phyloP scores from a whole-genome alignment of 2,329 filamentous ascomycete species.

The Nemania abortiva region DNA sequence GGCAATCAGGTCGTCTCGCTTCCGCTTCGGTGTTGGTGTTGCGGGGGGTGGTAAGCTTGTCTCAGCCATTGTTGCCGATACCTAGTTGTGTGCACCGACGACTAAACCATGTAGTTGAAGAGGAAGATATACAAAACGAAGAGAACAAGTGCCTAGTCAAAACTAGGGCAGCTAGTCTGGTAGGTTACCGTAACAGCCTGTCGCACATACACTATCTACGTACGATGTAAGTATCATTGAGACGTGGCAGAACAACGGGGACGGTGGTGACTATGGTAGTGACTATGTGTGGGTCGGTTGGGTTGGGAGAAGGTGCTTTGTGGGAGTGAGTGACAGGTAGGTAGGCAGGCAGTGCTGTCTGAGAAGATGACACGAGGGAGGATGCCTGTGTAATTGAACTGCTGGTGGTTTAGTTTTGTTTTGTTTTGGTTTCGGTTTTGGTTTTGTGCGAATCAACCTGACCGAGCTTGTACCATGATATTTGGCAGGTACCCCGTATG shows the following conservation, averaged over 20 bases:
- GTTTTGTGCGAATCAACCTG: neutral
- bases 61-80: conserved; percentile 40
- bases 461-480: neutral
- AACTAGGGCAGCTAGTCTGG: neutral
- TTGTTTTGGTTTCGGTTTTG: too few relatives aligned
- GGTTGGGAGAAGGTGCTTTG: conserved; percentile 8
- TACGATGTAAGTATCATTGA: conserved; percentile 13
- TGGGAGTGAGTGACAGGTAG: neutral
- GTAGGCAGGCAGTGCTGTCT: neutral
- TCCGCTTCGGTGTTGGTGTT: conserved; percentile 60
- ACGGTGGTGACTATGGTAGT: conserved; percentile 1
- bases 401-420: too few relatives aligned
- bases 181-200: neutral
- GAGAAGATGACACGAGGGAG: neutral
- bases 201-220: too few relatives aligned
- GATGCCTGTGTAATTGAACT: neutral
- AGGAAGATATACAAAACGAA: neutral
- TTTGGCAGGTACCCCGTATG: neutral
- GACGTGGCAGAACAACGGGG: conserved; percentile 25
- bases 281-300: conserved; percentile 11
- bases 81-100: neutral
- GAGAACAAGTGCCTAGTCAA: neutral
- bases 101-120: neutral
- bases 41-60: conserved; percentile 42
- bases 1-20: conserved; percentile 54